Evolutionary conservation across 495 filamentous ascomycete genomes (phyloP), one percentile per base, ranked within the genome.

Genomic region (Podospora didyma): DNA sequence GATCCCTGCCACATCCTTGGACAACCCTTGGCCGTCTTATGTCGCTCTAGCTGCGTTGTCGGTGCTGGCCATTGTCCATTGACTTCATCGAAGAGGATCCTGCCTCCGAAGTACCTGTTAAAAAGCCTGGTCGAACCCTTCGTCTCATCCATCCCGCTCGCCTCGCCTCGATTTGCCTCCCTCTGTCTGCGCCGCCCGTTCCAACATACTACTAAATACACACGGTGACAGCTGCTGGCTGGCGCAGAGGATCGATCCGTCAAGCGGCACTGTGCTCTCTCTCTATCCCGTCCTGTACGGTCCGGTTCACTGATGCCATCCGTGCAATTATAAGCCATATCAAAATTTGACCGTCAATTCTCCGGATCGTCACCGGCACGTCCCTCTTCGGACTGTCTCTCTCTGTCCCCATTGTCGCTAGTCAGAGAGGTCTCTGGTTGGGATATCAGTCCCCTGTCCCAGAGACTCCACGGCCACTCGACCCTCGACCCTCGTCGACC

Each of bases 321-420:
- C 37, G 26, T 19, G 50, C 55, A 51, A 24, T 47, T 22, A 47
- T 67, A 62, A 31, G 9, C 59, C 56, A 63, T 58, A 45, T 26
- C 49, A 49, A 68, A 66, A 69, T 66, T 68, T 69, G 62, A 59
- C 67, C 67, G 67, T 66, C 45, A 62, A 61, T 68, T 62, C 53
- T 58, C 65, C 67, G 67, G 65, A 70, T 66, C 63, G 59, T 50
- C 66, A 54, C 42, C 46, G 39, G 26, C 46, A 57, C 44, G 51
- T 42, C 67, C 59, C 52, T 49, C 56, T 61, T 62, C 51, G 54
- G 63, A 46, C 60, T 35, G 42, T 22, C 48, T 56, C 57, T 26
- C 37, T 16, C 39, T 12, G 39, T 17, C 12, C 39, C 12, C 14
- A 42, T 42, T 12, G 9, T 28, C 21, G 22, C 59, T 49, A 49